These are phyloP conservation scores for Podospora bellae-mahoneyi DNA, from an alignment of 495 filamentous ascomycete genomes.

Conservation along the genomic window DNA sequence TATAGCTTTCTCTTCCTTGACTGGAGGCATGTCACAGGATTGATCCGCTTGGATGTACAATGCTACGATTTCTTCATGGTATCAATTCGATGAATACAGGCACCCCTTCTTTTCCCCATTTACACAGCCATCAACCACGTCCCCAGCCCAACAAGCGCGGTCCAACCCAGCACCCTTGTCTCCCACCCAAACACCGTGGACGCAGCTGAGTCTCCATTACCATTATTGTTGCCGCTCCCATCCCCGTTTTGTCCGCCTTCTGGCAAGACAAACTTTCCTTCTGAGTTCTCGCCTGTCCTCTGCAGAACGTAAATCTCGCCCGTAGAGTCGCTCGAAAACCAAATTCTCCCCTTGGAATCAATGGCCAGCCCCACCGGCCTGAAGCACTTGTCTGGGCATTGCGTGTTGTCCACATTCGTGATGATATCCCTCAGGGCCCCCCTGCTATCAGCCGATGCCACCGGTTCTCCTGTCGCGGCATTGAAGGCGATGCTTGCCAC, in stretches of 20 bases:
- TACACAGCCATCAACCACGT: slow-evolving; percentile 4
- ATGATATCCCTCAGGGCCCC: slow-evolving; percentile 45
- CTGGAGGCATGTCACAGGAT: too few species aligned
- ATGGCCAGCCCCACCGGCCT: slow-evolving; percentile 49
- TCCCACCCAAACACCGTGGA: slow-evolving; percentile 6
- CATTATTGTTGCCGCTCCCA: neutral
- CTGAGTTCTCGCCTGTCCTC: slow-evolving; percentile 10
- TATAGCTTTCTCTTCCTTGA: too few species aligned
- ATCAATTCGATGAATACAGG: neutral
- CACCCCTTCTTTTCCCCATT: neutral
- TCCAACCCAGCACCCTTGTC: neutral
- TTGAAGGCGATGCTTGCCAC: slow-evolving; percentile 40
- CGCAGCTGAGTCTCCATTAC: slow-evolving; percentile 11
- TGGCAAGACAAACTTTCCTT: slow-evolving; percentile 14
- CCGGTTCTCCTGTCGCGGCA: slow-evolving; percentile 39
- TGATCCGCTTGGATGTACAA: too few species aligned
- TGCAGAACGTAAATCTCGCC: slow-evolving; percentile 52
- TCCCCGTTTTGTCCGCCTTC: neutral
- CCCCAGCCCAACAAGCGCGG: slow-evolving; percentile 8
- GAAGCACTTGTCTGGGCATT: slow-evolving; percentile 50
- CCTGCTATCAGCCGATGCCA: slow-evolving; percentile 32
- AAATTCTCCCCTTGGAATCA: slow-evolving; percentile 45
- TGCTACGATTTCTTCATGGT: too few species aligned
- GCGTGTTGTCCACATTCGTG: slow-evolving; percentile 39
- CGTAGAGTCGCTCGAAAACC: slow-evolving; percentile 47